phyloP scores from a whole-genome alignment of 768 basidiomycete species.

The Suillus weaverae region DNA sequence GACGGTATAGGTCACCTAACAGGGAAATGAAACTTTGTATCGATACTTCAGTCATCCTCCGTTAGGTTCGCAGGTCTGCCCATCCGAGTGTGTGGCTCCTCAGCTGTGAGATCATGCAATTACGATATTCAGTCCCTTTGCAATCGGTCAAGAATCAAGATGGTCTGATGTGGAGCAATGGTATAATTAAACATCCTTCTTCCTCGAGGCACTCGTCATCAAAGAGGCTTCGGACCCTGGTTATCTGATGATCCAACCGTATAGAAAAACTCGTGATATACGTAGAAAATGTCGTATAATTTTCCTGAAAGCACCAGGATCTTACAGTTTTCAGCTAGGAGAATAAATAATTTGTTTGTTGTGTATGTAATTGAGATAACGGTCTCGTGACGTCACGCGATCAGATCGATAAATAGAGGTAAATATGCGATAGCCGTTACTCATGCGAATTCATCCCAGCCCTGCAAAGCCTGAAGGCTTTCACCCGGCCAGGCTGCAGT shows the following conservation, averaged over 20 bases:
- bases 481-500: background rate
- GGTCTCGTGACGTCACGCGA: constrained; percentile 26
- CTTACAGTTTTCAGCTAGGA: background rate
- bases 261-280: background rate
- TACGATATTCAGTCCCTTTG: background rate
- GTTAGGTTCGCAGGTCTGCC: background rate
- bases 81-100: background rate
- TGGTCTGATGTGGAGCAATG: background rate
- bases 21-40: background rate
- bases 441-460: background rate
- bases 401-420: constrained; percentile 12
- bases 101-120: background rate
- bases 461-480: background rate
- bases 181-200: constrained; percentile 1
- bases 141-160: no score
- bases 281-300: background rate
- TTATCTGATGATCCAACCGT: background rate
- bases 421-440: constrained; percentile 9
- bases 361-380: constrained; percentile 4
- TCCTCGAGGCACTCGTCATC: constrained; percentile 5
- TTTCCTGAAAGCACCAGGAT: background rate
- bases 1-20: background rate
- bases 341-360: background rate
- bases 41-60: background rate
- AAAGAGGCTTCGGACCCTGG: background rate